Evolutionary conservation across 495 filamentous ascomycete genomes (phyloP), one percentile per base, ranked within the genome.

Genomic region (Hyphodiscus hymeniophilus): DNA sequence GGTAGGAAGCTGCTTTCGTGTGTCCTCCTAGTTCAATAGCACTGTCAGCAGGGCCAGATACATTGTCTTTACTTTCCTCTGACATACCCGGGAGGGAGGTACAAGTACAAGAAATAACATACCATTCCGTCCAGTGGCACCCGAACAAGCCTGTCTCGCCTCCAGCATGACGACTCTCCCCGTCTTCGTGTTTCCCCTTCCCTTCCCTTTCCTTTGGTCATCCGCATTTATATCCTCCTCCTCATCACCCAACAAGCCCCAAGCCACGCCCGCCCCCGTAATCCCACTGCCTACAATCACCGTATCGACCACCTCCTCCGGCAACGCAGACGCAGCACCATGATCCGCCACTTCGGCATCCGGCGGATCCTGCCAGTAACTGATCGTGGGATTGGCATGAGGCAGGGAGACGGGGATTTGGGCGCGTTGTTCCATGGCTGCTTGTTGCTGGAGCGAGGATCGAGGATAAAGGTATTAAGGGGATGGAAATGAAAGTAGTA

Each of bases 201-300:
- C 20, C 11, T 41, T 36, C 16, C 26, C 32, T 22, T 20, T 22
- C 23, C 6, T n/a, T 42, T 22, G 2, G 13, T 12, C 21, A 38
- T 5, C 15, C 13, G 5, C 34, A 13, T n/a, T 13, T 11, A 11
- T 2, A 1, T 24, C 39, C 18, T 24, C 7, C 22, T 20, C 21
- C 17, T 13, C 21, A 28, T 22, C 21, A 28, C 50, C 58, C 5
- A 86, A 64, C 0, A 86, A 62, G 11, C 74, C 71, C 62, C 72
- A 79, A 7, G 82, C 76, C 3, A 82, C 64, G 0, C 74, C 65
- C 0, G 80, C 69, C 11, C 84, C 82, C 0, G 79, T 82, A 46
- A 87, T 85, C 4, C 84, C 84, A 32, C 78, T 82, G 23, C 84
- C 84, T 42, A 88, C 77, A 35, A 88, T 75, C 13, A 82, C 70